Conservation (phyloP, 2,329 filamentous ascomycete species). For the Ambrosiella beaveri region DNA sequence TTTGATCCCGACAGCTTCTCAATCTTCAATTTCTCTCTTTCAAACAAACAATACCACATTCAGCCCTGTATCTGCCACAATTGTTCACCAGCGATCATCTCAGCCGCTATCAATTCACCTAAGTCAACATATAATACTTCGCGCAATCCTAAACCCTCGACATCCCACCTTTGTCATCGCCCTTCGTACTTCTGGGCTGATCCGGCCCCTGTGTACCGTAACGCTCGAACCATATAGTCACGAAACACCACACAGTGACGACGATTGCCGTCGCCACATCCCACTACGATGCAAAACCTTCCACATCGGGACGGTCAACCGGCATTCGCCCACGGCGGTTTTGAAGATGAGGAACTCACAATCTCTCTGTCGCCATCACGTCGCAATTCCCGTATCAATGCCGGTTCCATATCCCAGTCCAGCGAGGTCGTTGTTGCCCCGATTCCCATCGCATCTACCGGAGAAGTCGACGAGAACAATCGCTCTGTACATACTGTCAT, state of each 20-base stretch:
- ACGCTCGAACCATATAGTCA: neutral
- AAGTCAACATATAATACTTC: neutral
- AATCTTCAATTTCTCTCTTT: neutral
- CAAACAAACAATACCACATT: neutral
- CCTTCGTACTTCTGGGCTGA: neutral
- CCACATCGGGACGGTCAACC: conserved; percentile 7
- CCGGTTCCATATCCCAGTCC: conserved; percentile 6
- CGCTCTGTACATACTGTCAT: neutral
- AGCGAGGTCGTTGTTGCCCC: conserved; percentile 14
- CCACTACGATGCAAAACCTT: conserved; percentile 8
- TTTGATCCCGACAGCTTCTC: neutral
- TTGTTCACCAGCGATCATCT: neutral
- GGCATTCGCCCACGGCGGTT: conserved; percentile 21
- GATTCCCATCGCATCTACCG: neutral
- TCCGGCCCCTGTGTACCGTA: neutral
- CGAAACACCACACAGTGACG: neutral
- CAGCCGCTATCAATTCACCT: neutral
- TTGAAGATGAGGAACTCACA: conserved; percentile 70
- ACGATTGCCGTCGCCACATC: neutral
- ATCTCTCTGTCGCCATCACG: conserved; percentile 53
- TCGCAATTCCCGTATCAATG: conserved; percentile 11
- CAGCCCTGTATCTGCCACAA: neutral
- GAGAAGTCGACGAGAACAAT: neutral
- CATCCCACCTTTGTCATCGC: neutral
- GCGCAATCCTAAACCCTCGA: neutral